These are phyloP conservation scores for Ophiostoma populinum DNA, from an alignment of 2,329 filamentous ascomycete species.

Conservation along the genomic window DNA sequence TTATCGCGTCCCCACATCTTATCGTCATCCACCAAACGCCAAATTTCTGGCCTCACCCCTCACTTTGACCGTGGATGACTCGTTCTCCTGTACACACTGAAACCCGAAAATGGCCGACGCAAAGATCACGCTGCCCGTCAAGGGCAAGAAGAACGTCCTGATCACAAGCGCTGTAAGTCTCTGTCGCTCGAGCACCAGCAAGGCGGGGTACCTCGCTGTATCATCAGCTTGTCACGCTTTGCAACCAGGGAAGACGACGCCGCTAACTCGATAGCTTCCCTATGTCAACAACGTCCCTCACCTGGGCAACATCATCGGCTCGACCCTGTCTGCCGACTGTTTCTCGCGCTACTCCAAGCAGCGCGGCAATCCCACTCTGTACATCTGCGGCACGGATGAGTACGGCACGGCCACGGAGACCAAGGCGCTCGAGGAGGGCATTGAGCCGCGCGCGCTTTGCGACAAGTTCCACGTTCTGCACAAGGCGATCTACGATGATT, in stretches of 20 bases:
- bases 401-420: conserved; percentile 94
- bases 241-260: too few species aligned
- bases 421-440: conserved; percentile 74
- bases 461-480: conserved; percentile 85
- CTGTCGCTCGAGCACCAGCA: background rate
- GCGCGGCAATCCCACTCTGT: conserved; percentile 64
- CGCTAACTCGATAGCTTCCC: conserved; percentile 9
- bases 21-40: conserved; percentile 1
- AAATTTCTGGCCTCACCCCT: conserved; percentile 1
- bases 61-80: too few species aligned
- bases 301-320: conserved; percentile 73
- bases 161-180: conserved; percentile 71
- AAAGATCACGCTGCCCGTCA: conserved; percentile 38
- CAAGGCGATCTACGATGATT: conserved; percentile 87
- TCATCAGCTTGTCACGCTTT: too few species aligned
- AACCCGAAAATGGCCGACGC: conserved; percentile 13
- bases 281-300: conserved; percentile 54
- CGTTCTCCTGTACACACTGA: too few species aligned
- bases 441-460: conserved; percentile 64
- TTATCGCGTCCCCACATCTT: conserved; percentile 2
- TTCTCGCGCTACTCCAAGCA: conserved; percentile 69
- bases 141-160: conserved; percentile 69
- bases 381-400: conserved; percentile 49
- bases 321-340: conserved; percentile 75
- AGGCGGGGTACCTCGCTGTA: too few species aligned